Evolutionary conservation across 306 rosid genomes (phyloP), one percentile per base, ranked within the genome.

Genomic region (Rubus idaeus): DNA sequence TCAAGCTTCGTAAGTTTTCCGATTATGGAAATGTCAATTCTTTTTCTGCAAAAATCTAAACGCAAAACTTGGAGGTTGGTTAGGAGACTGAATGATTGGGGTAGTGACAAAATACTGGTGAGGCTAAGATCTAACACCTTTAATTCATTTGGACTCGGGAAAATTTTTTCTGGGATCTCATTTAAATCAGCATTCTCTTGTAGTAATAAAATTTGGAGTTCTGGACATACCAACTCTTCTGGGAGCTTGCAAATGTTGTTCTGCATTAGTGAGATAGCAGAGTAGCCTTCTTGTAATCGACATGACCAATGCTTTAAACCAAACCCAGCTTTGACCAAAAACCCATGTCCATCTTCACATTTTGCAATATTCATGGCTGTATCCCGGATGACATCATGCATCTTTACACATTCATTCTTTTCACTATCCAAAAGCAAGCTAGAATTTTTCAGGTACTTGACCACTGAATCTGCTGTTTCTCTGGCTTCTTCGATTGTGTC

Each of bases 361-460:
- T 11, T 68, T 35, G 85, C 77, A 70, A 84, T 62, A 8, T 5
- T 42, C 7, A 84, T 39, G 18, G 83, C 71, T 26, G 74, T 71
- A 26, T 77, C 70, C 8, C 85, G 78, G 11, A 76, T 60, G 11
- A 83, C 78, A 30, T 84, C 85, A 37, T 84, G 88, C 88, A 84
- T 81, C n/a, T 12, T 51, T 0, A 75, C 66, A 21, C 16, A 21
- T 10, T 26, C 40, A 10, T 0, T 30, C 39, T 13, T 18, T 30
- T 12, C 1, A 11, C 60, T 78, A 3, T 46, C 40, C 18, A 81
- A 65, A 37, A 84, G 75, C 56, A 83, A 52, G 37, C 74, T 41
- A 1, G 72, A 62, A 35, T 56, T 75, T 35, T 42, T 81, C 5
- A 84, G 83, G 45, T 77, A n/a, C 40, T 57, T 16, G 56, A 68